Conservation (phyloP, 1,284 basidiomycete species). For the Kwoniella shivajii region DNA sequence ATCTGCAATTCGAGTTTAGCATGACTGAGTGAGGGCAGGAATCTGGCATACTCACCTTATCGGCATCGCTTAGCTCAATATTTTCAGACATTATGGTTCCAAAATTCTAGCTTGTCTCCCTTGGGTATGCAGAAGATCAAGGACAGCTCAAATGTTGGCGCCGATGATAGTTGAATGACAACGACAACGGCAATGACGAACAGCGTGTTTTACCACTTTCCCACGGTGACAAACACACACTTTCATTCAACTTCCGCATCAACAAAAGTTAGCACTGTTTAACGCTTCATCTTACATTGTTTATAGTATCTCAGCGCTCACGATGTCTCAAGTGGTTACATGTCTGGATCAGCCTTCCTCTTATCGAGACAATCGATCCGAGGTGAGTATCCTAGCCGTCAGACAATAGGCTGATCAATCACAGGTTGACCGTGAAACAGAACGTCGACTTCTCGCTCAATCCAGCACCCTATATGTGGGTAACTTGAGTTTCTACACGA, state of each 20-base stretch:
- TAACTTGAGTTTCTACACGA: conserved; percentile 96
- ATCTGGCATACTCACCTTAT: conserved; percentile 36
- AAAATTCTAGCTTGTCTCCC: too few relatives aligned
- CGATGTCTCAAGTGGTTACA: conserved; percentile 83
- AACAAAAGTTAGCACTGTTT: neutral
- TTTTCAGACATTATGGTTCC: conserved; percentile 38
- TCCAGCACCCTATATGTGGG: conserved; percentile 75
- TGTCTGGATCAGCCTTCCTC: conserved; percentile 89
- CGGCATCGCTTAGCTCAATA: conserved; percentile 42
- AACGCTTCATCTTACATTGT: neutral
- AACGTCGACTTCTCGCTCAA: conserved; percentile 56
- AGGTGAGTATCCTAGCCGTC: conserved; percentile 53
- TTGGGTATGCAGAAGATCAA: too few relatives aligned
- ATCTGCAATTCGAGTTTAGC: conserved; percentile 63
- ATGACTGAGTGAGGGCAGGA: neutral
- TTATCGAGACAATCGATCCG: conserved; percentile 86
- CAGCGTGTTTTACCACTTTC: conserved; percentile 4
- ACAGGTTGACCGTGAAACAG: conserved; percentile 54
- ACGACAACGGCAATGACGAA: neutral
- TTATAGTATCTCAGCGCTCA: conserved; percentile 1
- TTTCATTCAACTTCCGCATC: neutral
- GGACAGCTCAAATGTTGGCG: neutral
- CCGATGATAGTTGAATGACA: neutral
- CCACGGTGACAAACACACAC: conserved; percentile 3
- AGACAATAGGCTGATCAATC: conserved; percentile 4